These are phyloP conservation scores for Furculomyces boomerangus DNA, from an alignment of 371 early-diverging fungal species.

Conservation along the genomic window DNA sequence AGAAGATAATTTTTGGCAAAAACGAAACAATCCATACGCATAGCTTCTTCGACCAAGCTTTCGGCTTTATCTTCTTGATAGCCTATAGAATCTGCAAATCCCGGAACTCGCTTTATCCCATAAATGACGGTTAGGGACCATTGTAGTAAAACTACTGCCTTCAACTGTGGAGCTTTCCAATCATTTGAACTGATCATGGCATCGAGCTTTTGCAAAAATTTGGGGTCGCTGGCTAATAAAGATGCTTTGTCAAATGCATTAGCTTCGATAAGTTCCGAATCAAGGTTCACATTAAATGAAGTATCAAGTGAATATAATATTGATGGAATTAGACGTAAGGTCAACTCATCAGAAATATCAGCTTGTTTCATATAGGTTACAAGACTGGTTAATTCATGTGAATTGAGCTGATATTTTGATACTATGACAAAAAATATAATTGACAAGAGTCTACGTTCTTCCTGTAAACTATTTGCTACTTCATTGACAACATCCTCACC, in stretches of 20 bases:
- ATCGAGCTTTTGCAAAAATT: constrained; percentile 15
- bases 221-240: constrained; percentile 14
- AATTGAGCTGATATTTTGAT: constrained; percentile 28
- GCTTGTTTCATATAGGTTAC: constrained; percentile 31
- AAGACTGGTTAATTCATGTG: constrained; percentile 28
- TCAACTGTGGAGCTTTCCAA: constrained; percentile 31
- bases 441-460: constrained; percentile 37
- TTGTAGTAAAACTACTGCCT: constrained; percentile 42
- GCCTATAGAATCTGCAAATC: constrained; percentile 26
- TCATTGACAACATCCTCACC: constrained; percentile 27
- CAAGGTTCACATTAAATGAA: constrained; percentile 9
- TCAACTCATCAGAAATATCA: constrained; percentile 31
- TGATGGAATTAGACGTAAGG: constrained; percentile 30
- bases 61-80: constrained; percentile 37
- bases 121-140: constrained; percentile 39
- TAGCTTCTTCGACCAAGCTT: constrained; percentile 32
- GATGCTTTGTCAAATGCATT: constrained; percentile 19
- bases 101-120: constrained; percentile 23
- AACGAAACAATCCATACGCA: constrained; percentile 36
- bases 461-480: constrained; percentile 27
- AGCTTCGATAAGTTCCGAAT: constrained; percentile 12
- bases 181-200: constrained; percentile 14
- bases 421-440: constrained; percentile 34
- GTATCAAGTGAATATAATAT: constrained; percentile 35
- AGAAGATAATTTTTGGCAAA: constrained; percentile 50